Percentiles rank a stretch among this genome's conserved stretches.
Conservation (phyloP, 108 stramenopile genomes). For the Hondaea fermentalgiana region DNA sequence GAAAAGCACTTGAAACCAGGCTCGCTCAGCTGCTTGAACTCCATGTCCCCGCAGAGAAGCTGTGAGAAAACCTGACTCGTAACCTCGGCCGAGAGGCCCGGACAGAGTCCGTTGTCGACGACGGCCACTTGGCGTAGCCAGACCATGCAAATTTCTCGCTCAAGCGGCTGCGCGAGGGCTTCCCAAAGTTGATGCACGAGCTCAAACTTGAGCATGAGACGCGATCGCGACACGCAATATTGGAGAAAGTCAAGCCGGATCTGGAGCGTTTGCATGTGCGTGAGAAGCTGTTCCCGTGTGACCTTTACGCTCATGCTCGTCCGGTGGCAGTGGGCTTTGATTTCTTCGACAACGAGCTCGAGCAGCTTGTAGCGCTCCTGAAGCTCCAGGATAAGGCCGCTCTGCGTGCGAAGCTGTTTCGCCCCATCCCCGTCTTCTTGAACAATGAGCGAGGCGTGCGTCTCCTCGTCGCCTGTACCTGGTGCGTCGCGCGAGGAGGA, state of each 20-base stretch:
- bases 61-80: not conserved
- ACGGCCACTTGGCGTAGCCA: not conserved
- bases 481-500: not conserved
- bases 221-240: not conserved
- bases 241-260: not conserved
- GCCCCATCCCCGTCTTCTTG: not conserved
- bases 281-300: not conserved
- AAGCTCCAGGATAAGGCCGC: not conserved
- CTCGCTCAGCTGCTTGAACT: conserved; percentile 15
- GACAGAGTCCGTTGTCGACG: not conserved
- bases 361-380: not conserved
- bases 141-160: conserved; percentile 12
- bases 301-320: not conserved
- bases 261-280: not conserved
- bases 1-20: conserved; percentile 14
- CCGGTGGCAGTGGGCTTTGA: not conserved
- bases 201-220: conserved; percentile 11
- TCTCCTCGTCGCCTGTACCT: not conserved
- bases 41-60: conserved; percentile 12
- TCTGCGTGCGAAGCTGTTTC: not conserved
- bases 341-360: not conserved
- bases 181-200: conserved; percentile 3
- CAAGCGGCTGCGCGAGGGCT: not conserved
- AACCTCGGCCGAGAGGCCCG: not conserved
- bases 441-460: not conserved